These are phyloP conservation scores for Solanum lycopersicoides DNA, from an alignment of 257 asterid genomes.

Conservation along the genomic window DNA sequence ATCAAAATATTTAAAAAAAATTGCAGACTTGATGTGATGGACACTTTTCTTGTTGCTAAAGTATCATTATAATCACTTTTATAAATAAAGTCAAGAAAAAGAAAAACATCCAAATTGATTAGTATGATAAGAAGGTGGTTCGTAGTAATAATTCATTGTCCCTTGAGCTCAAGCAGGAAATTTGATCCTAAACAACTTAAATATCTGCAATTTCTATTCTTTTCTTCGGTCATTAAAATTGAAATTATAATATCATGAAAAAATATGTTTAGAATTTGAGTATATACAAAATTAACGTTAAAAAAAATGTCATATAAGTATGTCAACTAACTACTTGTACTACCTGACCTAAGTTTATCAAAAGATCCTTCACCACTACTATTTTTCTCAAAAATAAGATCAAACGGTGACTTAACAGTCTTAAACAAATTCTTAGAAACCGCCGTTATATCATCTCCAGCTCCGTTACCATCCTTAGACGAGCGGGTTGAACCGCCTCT, in stretches of 20 bases:
- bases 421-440: conserved; percentile 2
- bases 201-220: neutral
- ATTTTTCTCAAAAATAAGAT: conserved; percentile 14
- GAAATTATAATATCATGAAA: too few species aligned
- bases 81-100: neutral
- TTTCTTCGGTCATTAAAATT: neutral
- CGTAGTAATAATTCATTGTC: neutral
- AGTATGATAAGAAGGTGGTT: neutral
- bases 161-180: neutral
- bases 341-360: conserved; percentile 2
- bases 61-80: neutral
- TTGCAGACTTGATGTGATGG: neutral
- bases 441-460: neutral
- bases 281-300: too few species aligned
- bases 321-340: neutral
- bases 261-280: too few species aligned
- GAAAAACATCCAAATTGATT: neutral
- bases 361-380: conserved; percentile 14
- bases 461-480: neutral
- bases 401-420: conserved; percentile 18
- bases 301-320: neutral
- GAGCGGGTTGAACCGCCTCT: conserved; percentile 7
- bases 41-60: neutral
- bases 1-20: neutral
- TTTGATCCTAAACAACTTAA: neutral